Percentiles rank a stretch among this genome's conserved stretches.
phyloP scores from a whole-genome alignment of 169 alveolate genomes.

The Plasmodium cynomolgi region DNA sequence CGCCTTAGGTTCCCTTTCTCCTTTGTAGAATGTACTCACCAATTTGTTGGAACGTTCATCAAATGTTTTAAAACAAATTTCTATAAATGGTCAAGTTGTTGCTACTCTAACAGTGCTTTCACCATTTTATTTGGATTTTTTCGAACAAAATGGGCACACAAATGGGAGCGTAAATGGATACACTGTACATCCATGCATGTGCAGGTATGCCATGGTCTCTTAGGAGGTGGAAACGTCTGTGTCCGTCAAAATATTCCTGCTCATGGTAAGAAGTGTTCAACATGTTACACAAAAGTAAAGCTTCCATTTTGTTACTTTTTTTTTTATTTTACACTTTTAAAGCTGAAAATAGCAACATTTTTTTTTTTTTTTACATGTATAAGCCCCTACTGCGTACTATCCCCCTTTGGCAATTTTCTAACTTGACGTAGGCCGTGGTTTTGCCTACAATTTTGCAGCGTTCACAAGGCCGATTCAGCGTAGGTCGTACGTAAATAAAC shows the following conservation, averaged over 20 bases:
- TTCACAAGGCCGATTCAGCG: not conserved
- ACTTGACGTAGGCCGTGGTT: not conserved
- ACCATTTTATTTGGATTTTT: not conserved
- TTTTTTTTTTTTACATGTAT: not conserved
- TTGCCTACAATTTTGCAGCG: not conserved
- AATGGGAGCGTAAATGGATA: not conserved
- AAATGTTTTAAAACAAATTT: not conserved
- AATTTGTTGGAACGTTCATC: not conserved
- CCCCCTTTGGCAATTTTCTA: not conserved
- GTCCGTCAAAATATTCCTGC: not conserved
- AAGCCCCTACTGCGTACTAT: not conserved
- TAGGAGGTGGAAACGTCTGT: not conserved
- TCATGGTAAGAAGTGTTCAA: not conserved
- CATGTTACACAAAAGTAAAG: not conserved
- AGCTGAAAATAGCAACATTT: not conserved
- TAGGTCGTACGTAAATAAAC: not conserved
- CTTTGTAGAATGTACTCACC: not conserved
- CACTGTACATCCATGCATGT: not conserved
- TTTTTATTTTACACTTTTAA: not conserved
- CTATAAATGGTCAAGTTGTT: not conserved
- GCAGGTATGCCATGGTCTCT: not conserved
- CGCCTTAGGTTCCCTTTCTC: not conserved
- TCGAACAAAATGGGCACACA: not conserved
- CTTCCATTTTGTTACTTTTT: not conserved
- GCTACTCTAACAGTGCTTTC: not conserved